These are phyloP conservation scores for Polyplosphaeria fusca DNA, from an alignment of 495 filamentous ascomycete species.

Conservation along the genomic window DNA sequence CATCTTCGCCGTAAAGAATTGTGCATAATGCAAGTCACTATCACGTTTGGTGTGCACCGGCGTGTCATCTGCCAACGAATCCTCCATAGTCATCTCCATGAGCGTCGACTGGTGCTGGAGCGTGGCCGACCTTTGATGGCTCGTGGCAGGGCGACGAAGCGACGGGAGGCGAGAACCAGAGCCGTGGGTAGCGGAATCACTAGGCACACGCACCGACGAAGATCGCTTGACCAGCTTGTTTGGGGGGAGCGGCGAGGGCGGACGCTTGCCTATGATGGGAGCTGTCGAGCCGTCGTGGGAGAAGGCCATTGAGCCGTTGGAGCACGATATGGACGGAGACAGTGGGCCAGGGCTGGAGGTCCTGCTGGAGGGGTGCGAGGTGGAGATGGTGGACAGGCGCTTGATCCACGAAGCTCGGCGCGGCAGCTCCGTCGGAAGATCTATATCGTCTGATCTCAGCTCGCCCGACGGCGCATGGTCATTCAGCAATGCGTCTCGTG, in stretches of 20 bases:
- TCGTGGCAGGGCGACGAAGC: conserved; percentile 76
- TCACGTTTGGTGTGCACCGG: not conserved
- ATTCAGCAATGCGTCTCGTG: conserved; percentile 6
- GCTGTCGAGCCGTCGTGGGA: conserved; percentile 56
- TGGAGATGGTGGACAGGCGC: conserved; percentile 67
- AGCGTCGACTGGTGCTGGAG: conserved; percentile 50
- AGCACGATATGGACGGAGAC: conserved; percentile 67
- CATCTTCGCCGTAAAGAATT: conserved; percentile 40
- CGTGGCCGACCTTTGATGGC: conserved; percentile 77
- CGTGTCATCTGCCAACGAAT: conserved; percentile 13
- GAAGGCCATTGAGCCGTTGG: conserved; percentile 59
- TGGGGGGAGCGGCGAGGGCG: conserved; percentile 52
- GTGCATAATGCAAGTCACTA: conserved; percentile 32
- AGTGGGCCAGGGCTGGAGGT: conserved; percentile 63
- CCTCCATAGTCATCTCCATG: conserved; percentile 31
- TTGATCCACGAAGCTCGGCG: conserved; percentile 72
- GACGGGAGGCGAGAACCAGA: conserved; percentile 56
- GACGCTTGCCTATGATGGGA: conserved; percentile 54
- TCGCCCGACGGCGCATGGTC: conserved; percentile 12
- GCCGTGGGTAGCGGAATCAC: conserved; percentile 39
- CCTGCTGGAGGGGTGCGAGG: conserved; percentile 64
- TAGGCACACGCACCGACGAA: conserved; percentile 56
- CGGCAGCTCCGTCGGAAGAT: conserved; percentile 49
- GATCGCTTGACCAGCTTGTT: conserved; percentile 91
- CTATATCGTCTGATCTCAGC: conserved; percentile 36